Conservation (phyloP, 768 basidiomycete species). For the Paxillus involutus region DNA sequence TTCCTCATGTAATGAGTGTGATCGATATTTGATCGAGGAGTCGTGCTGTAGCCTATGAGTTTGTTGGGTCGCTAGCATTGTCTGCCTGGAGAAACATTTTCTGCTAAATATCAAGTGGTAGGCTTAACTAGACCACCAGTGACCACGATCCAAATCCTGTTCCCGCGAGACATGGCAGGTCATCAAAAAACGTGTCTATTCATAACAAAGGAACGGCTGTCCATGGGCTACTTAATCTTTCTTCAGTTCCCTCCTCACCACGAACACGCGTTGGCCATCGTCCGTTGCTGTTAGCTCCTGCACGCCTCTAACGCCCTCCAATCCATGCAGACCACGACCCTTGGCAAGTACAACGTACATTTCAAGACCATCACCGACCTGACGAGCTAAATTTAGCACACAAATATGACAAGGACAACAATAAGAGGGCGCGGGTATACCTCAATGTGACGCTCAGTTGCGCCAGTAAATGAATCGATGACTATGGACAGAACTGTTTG, state of each 20-base stretch:
- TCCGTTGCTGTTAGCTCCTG: slow-evolving; percentile 62
- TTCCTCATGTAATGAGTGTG: too few species aligned
- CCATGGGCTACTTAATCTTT: slow-evolving; percentile 55
- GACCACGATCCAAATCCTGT: too few species aligned
- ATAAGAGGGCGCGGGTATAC: slow-evolving; percentile 39
- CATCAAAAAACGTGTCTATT: not conserved
- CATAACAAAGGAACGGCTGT: not conserved
- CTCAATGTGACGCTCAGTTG: slow-evolving; percentile 98
- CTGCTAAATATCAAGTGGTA: too few species aligned
- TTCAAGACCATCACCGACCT: slow-evolving; percentile 96
- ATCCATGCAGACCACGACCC: slow-evolving; percentile 57
- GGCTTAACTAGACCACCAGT: too few species aligned
- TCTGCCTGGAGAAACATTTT: too few species aligned
- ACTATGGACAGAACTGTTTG: slow-evolving; percentile 80
- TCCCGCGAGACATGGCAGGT: too few species aligned
- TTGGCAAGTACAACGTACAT: slow-evolving; percentile 83
- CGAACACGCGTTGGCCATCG: slow-evolving; percentile 75
- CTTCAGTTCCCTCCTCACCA: slow-evolving; percentile 78
- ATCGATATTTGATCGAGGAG: too few species aligned
- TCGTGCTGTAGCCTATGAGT: too few species aligned
- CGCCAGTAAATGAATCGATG: slow-evolving; percentile 94
- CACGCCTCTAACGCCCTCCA: slow-evolving; percentile 53
- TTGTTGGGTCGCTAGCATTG: too few species aligned
- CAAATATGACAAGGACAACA: not conserved
- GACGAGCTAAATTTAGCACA: slow-evolving; percentile 7